Evolutionary conservation across 495 filamentous ascomycete species (phyloP).

Genomic region (Neurospora sp.): DNA sequence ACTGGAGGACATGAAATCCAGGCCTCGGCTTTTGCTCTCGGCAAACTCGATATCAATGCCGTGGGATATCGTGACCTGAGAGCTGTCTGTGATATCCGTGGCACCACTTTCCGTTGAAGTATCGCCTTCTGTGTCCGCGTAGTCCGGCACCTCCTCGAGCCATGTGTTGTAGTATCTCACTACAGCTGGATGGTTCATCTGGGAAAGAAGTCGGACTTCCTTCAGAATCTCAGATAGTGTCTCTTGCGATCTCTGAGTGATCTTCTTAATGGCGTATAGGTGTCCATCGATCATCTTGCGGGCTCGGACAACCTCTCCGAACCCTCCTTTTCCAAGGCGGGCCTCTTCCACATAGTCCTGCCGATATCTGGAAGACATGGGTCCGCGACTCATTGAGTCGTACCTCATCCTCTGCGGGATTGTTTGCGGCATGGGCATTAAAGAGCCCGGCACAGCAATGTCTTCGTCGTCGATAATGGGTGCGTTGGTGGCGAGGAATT

Average conservation of each 20-base stretch:
- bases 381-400: conserved; percentile 37
- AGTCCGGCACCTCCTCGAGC: conserved; percentile 63
- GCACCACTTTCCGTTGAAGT: conserved; percentile 44
- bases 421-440: conserved; percentile 27
- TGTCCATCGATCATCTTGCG: conserved; percentile 87
- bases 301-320: conserved; percentile 94
- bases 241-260: conserved; percentile 68
- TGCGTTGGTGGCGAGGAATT: conserved; percentile 63
- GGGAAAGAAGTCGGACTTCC: conserved; percentile 82
- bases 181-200: conserved; percentile 89
- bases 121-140: conserved; percentile 44
- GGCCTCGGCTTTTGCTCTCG: conserved; percentile 63
- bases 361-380: conserved; percentile 57
- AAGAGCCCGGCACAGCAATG: conserved; percentile 22
- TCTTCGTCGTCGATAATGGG: conserved; percentile 39
- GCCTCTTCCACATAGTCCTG: conserved; percentile 87
- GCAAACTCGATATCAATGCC: conserved; percentile 50
- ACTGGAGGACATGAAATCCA: conserved; percentile 90
- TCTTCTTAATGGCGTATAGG: conserved; percentile 94
- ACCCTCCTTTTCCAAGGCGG: conserved; percentile 83
- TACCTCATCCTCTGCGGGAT: conserved; percentile 34
- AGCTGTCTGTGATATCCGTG: conserved; percentile 14
- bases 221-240: conserved; percentile 79
- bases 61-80: conserved; percentile 10
- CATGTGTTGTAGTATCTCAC: conserved; percentile 94